Percentiles rank a stretch among this genome's conserved stretches.
phyloP scores from a whole-genome alignment of 2,329 filamentous ascomycete genomes.

The Fusarium stilboides region DNA sequence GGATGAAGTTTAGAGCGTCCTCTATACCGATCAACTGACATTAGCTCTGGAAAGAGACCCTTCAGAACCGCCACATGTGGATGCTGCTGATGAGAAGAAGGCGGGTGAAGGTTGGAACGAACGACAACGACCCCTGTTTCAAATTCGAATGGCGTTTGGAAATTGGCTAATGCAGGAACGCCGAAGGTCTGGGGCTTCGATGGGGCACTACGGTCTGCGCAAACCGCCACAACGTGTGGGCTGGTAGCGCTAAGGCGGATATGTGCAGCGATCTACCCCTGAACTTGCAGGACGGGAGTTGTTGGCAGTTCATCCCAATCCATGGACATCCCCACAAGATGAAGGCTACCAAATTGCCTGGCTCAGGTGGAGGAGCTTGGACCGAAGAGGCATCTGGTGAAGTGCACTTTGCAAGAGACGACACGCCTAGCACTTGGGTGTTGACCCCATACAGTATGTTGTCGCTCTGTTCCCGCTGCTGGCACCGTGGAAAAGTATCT shows the following conservation, averaged over 20 bases:
- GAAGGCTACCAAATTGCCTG: constrained; percentile 40
- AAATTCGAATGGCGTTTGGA: constrained; percentile 44
- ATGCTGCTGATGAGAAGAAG: constrained; percentile 32
- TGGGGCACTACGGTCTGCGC: constrained; percentile 42
- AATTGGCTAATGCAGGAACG: constrained; percentile 53
- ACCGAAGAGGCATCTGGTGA: constrained; percentile 25
- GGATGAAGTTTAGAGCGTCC: constrained; percentile 23
- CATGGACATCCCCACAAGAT: constrained; percentile 40
- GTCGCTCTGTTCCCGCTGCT: not conserved
- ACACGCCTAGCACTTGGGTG: constrained; percentile 14
- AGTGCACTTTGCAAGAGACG: constrained; percentile 23
- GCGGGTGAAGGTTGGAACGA: constrained; percentile 36
- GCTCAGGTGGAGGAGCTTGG: constrained; percentile 39
- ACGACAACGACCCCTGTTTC: constrained; percentile 50
- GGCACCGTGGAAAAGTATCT: constrained; percentile 38
- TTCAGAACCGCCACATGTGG: constrained; percentile 26
- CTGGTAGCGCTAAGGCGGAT: constrained; percentile 39
- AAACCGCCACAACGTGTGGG: constrained; percentile 48
- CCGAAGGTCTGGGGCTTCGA: constrained; percentile 45
- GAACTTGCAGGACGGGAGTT: constrained; percentile 49
- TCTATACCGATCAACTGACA: constrained; percentile 19
- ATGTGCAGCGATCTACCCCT: constrained; percentile 39
- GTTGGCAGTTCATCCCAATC: constrained; percentile 47
- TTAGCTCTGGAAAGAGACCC: constrained; percentile 15
- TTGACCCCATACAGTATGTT: constrained; percentile 36